phyloP scores from a whole-genome alignment of 2,329 filamentous ascomycete species.

The Talaromyces amestolkiae region DNA sequence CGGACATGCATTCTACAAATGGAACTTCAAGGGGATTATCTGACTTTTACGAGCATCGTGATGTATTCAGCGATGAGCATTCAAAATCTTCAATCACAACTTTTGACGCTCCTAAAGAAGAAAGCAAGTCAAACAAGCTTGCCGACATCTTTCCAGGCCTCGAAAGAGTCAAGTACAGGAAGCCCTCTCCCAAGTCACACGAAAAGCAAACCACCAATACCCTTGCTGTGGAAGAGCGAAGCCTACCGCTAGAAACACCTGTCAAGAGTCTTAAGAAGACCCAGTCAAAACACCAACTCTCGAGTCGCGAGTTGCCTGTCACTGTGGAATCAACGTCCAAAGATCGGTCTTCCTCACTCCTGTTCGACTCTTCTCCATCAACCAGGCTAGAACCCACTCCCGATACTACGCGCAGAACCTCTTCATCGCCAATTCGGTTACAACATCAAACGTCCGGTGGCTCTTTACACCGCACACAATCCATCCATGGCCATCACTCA shows the following conservation, averaged over 20 bases:
- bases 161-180: conserved; percentile 34
- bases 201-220: conserved; percentile 24
- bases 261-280: conserved; percentile 3
- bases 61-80: neutral
- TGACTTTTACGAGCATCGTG: conserved; percentile 6
- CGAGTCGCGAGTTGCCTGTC: conserved; percentile 27
- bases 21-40: neutral
- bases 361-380: conserved; percentile 44
- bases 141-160: conserved; percentile 37
- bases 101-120: neutral
- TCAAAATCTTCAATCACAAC: neutral
- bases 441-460: conserved; percentile 23
- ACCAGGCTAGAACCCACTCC: conserved; percentile 23
- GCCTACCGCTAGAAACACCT: neutral
- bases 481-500: conserved; percentile 33
- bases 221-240: neutral
- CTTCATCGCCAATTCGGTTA: conserved; percentile 4
- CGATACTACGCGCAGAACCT: neutral
- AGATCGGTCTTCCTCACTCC: conserved; percentile 44
- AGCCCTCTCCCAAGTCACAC: conserved; percentile 24
- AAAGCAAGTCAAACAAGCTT: conserved; percentile 28
- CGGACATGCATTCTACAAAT: neutral
- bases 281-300: conserved; percentile 19
- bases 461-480: conserved; percentile 35
- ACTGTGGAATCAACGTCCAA: conserved; percentile 26